Base-by-base conservation (phyloP, 495 filamentous ascomycete species). In the Hyphodiscus hymeniophilus region DNA sequence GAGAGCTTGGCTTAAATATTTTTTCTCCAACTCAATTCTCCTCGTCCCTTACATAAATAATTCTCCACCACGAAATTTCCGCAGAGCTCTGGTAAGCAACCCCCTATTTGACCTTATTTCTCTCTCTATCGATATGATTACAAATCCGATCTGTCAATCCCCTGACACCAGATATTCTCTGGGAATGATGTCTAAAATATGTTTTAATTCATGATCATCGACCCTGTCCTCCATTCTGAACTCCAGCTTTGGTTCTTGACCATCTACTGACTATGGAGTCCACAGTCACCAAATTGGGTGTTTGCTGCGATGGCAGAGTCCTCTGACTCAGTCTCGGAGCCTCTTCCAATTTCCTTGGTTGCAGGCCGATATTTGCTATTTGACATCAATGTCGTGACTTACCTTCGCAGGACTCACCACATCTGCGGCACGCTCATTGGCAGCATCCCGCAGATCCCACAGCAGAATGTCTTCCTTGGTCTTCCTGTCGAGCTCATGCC, bases 391-490 rank as follows among this genome's bases (percentile, higher is more conserved):
- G 79, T 79, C 38, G 81, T 94, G 38, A 85, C 84, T 59, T 80
- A 87, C 68, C 69, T 95, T 49, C 82, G 92, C 51, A 79, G 81
- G 26, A 71, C 79, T 56, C 74, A 96, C 66, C 80, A 89, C 63
- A 94, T 95, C 58, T 87, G 86, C 57, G 89, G 89, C 42, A 86
- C 92, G 18, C 69, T 96, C 39, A 83, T 84, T 38, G 92, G 92
- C 34, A 86, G 84, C 2, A 79, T 96, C 33, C 89, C 94, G 2
- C 92, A 95, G 66, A 78, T 84, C 34, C 89, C 91, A 5, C 87
- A 91, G 56, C 92, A 98, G 64, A 98, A 96, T 70, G 74, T 95
- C 42, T 96, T 97, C 62, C 74, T 89, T 48, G 87, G 92, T 16
- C 64, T 97, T 30, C 92, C 92, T 1, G 58, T 96, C 31, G 82